Percentiles rank a stretch among this genome's conserved stretches.
phyloP scores from a whole-genome alignment of 106 monocot genomes.

The Dendrobium nobile region DNA sequence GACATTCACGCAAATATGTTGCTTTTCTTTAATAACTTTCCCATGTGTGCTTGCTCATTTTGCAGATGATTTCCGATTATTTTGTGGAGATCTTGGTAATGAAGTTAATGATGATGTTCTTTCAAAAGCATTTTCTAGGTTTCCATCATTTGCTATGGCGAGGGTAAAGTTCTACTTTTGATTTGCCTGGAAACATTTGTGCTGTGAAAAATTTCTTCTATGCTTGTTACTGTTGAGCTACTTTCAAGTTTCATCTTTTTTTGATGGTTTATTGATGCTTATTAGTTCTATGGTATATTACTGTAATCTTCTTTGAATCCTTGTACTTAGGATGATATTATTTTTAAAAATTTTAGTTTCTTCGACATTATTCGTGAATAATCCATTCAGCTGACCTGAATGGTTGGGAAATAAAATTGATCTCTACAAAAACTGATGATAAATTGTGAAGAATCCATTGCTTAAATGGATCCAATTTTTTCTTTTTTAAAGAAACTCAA shows the following conservation, averaged over 20 bases:
- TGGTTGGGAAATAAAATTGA: neutral
- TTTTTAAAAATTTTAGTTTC: neutral
- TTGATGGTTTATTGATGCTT: neutral
- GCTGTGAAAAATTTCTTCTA: neutral
- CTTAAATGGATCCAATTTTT: neutral
- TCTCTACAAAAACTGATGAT: neutral
- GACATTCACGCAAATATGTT: neutral
- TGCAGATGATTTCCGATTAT: constrained; percentile 85
- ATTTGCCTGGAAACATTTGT: constrained; percentile 8
- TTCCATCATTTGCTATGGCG: constrained; percentile 89
- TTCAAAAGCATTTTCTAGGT: constrained; percentile 81
- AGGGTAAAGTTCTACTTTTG: constrained; percentile 39
- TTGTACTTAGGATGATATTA: neutral
- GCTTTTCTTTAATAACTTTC: neutral
- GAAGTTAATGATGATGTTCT: constrained; percentile 98
- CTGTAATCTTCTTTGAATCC: neutral
- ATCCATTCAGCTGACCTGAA: neutral
- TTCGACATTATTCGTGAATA: neutral
- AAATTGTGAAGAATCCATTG: neutral
- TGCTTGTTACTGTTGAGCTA: neutral
- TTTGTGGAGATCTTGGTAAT: constrained; percentile 94
- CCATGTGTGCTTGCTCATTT: neutral
- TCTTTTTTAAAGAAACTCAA: neutral
- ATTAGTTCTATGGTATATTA: neutral
- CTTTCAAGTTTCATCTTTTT: neutral